Percentiles rank a stretch among this genome's conserved stretches.
phyloP scores from a whole-genome alignment of 1,284 basidiomycete genomes.

The Microbotryum scabiosae region DNA sequence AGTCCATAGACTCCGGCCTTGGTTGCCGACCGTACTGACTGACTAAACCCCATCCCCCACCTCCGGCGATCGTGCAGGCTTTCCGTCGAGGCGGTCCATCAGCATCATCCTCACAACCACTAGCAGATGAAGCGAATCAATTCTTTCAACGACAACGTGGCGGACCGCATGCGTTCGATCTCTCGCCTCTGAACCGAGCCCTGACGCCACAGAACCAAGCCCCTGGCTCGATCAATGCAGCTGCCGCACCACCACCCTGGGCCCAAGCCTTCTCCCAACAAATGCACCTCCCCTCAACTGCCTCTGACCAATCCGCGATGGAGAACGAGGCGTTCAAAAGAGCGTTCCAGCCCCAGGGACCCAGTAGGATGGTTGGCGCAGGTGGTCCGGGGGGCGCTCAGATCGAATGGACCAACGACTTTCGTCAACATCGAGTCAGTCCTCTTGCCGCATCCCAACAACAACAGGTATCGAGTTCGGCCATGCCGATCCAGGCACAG shows the following conservation, averaged over 20 bases:
- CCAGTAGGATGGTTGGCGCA: slow-evolving; percentile 39
- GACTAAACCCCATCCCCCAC: no score
- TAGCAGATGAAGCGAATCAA: slow-evolving; percentile 15
- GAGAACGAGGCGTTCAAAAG: slow-evolving; percentile 35
- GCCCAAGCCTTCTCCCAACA: slow-evolving; percentile 17
- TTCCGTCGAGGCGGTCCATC: not conserved
- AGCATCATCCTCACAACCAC: no score
- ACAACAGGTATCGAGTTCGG: slow-evolving; percentile 4
- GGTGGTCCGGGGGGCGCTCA: not conserved
- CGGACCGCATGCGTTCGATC: slow-evolving; percentile 22
- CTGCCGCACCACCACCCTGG: slow-evolving; percentile 19
- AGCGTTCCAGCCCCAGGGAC: slow-evolving; percentile 49
- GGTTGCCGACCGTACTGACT: no score
- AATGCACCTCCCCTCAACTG: slow-evolving; percentile 1
- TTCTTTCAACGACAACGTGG: slow-evolving; percentile 23
- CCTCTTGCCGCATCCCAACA: not conserved
- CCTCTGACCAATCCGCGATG: not conserved
- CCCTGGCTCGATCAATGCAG: not conserved
- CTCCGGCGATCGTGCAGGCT: not conserved
- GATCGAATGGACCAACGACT: slow-evolving; percentile 5
- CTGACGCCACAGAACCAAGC: slow-evolving; percentile 14
- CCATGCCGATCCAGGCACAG: not conserved
- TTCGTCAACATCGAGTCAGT: not conserved
- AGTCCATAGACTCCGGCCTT: no score
- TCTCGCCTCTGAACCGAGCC: slow-evolving; percentile 20